These are phyloP conservation scores for Thelonectria olida DNA, from an alignment of 2,329 filamentous ascomycete species.

Conservation along the genomic window DNA sequence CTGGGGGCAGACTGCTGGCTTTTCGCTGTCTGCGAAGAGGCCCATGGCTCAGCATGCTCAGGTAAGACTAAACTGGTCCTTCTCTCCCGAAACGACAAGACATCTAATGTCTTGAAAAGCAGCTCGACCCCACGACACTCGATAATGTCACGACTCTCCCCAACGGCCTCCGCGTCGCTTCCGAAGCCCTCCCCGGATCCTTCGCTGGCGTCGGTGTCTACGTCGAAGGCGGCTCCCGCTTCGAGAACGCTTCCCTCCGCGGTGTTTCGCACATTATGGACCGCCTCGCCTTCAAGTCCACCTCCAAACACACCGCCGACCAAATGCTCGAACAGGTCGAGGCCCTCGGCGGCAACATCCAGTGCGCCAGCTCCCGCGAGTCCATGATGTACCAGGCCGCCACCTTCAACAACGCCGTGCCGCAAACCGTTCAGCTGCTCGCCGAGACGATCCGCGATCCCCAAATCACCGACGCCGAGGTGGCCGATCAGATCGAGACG, in stretches of 20 bases:
- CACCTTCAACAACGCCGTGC: constrained; percentile 93
- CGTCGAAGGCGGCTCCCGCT: constrained; percentile 92
- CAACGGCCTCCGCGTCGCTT: constrained; percentile 94
- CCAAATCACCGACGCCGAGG: constrained; percentile 84
- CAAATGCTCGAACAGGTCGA: constrained; percentile 90
- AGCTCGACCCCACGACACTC: constrained; percentile 80
- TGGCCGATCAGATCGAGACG: constrained; percentile 86
- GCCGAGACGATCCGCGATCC: constrained; percentile 95
- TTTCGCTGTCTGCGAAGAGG: constrained; percentile 33
- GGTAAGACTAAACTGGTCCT: constrained; percentile 29
- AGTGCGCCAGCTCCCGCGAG: constrained; percentile 94
- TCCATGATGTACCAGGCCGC: constrained; percentile 99
- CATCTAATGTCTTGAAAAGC: constrained; percentile 4
- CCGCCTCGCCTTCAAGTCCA: constrained; percentile 92
- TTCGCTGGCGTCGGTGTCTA: constrained; percentile 97
- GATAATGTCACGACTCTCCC: constrained; percentile 87
- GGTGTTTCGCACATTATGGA: constrained; percentile 98
- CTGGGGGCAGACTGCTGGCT: constrained; percentile 34
- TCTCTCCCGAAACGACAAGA: neutral
- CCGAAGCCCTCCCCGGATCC: constrained; percentile 91
- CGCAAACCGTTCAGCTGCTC: constrained; percentile 81
- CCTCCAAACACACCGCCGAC: constrained; percentile 75
- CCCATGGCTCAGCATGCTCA: constrained; percentile 48
- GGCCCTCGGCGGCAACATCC: constrained; percentile 91
- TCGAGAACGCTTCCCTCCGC: constrained; percentile 84